Percentiles rank a stretch among this genome's conserved stretches.
phyloP scores from a whole-genome alignment of 2,329 filamentous ascomycete species.

The Aotearoamyces nothofagi region DNA sequence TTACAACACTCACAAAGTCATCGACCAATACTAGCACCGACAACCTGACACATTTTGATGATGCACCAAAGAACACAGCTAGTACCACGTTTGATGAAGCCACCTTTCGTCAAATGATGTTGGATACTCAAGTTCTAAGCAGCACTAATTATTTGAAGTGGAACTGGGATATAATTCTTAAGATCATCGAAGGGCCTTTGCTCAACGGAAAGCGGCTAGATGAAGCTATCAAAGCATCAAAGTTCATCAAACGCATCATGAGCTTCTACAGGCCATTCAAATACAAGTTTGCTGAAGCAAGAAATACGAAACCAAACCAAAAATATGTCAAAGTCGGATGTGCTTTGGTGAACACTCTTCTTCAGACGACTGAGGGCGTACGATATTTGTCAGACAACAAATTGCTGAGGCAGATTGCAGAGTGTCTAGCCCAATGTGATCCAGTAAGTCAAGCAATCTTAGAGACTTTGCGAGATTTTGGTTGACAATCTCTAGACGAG shows the following conservation, averaged over 20 bases:
- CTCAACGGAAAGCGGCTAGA: slow-evolving; percentile 84
- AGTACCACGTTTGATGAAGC: slow-evolving; percentile 41
- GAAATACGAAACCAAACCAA: slow-evolving; percentile 84
- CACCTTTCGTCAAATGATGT: slow-evolving; percentile 45
- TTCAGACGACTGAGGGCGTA: slow-evolving; percentile 74
- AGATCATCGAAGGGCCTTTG: slow-evolving; percentile 82
- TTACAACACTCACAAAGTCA: slow-evolving; percentile 10
- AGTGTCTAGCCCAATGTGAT: slow-evolving; percentile 91
- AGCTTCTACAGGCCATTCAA: slow-evolving; percentile 97
- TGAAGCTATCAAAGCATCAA: slow-evolving; percentile 86
- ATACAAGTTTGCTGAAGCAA: slow-evolving; percentile 79
- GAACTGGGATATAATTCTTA: slow-evolving; percentile 91
- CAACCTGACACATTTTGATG: slow-evolving; percentile 35
- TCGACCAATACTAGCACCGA: slow-evolving; percentile 25
- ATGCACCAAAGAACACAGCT: slow-evolving; percentile 35
- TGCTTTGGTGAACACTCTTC: slow-evolving; percentile 68
- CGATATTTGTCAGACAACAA: slow-evolving; percentile 86
- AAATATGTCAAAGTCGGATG: slow-evolving; percentile 88
- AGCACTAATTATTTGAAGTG: slow-evolving; percentile 89
- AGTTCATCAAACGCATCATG: slow-evolving; percentile 88
- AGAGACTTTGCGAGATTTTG: slow-evolving; percentile 1
- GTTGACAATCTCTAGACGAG: slow-evolving; percentile 34
- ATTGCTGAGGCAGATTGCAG: slow-evolving; percentile 79
- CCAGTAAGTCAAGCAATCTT: slow-evolving; percentile 38
- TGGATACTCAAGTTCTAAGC: slow-evolving; percentile 75